Evolutionary conservation across 176 grass and related monocot species (phyloP), one percentile per base, ranked within the genome.

Genomic region (Aegilops speltoides): DNA sequence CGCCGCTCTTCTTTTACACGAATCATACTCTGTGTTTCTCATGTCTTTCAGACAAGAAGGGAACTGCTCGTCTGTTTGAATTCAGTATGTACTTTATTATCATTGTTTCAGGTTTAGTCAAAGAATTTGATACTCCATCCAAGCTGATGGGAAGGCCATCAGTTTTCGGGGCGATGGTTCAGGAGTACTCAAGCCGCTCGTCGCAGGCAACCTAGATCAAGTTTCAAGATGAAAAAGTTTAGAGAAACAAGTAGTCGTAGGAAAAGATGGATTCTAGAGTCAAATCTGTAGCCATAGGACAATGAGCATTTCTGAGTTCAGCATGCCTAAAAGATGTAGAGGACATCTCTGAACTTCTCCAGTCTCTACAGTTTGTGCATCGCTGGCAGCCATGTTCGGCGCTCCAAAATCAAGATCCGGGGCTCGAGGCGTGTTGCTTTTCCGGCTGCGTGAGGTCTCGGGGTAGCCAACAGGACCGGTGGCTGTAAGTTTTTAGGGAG

Each of bases 181-280:
- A 98, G 86, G 95, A 98, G 77, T 98, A 98, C 24, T 89, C 95
- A 7, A 73, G 71, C 57, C 93, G 93, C 31, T 95, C 93, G 10
- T 90, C 83, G 5, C 81, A 93, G 69, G 70, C 11, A 29, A 17
- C 25, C 17, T 26, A 22, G 38, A 25, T 59, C 29, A 34, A 16
- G 6, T 7, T 66, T 66, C 13, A 1, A 66, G 25, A 6, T 26
- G 17, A 74, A 59, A n/a, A 66, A 14, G 48, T 76, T 65, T 65
- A 57, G 54, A 32, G 43, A 43, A 43, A 80, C n/a, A 70, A 59
- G 29, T n/a, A 29, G n/a, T 9, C 19, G 52, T 24, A 66, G 14
- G 68, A 73, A 66, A 29, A 73, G n/a, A 73, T 40, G 25, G 66
- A 73, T n/a, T 73, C 14, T 59, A 22, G 5, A 54, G 16, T 54